A percentile compares a stretch with the other conserved stretches of the same genome.
These are phyloP conservation scores for Vitis cinerea DNA, from an alignment of 164 flowering plant species.

Conservation along the genomic window DNA sequence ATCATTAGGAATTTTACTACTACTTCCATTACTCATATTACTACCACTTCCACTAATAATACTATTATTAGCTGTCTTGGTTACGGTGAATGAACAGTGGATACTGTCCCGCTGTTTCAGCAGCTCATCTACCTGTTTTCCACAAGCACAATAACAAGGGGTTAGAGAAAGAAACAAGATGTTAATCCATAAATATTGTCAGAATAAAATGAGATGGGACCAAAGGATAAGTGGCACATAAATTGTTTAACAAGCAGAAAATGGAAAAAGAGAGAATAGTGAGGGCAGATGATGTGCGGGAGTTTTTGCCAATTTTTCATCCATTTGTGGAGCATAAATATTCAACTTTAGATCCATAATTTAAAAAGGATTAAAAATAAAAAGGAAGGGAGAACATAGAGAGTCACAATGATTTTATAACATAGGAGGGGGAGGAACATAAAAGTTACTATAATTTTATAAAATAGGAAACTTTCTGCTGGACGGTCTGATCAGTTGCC, in stretches of 20 bases:
- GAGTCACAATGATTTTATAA: too few species aligned
- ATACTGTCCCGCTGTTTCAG: conserved; percentile 82
- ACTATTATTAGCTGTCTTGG: conserved; percentile 24
- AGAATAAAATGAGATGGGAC: neutral
- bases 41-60: conserved; percentile 28
- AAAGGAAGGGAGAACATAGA: too few species aligned
- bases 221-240: neutral
- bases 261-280: neutral
- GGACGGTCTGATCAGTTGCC: too few species aligned
- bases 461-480: too few species aligned
- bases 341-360: too few species aligned
- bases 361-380: too few species aligned
- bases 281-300: too few species aligned
- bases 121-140: conserved; percentile 82
- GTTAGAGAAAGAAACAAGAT: neutral
- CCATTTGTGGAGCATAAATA: too few species aligned
- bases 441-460: too few species aligned
- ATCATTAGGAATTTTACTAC: conserved; percentile 53
- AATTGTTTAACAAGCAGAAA: neutral
- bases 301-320: too few species aligned
- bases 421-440: too few species aligned
- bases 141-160: conserved; percentile 4
- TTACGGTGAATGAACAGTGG: conserved; percentile 76
- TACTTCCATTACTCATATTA: conserved; percentile 45
- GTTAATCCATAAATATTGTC: neutral